These are phyloP conservation scores for Hypoxylon sp. DNA, from an alignment of 2,329 filamentous ascomycete genomes.

Conservation along the genomic window DNA sequence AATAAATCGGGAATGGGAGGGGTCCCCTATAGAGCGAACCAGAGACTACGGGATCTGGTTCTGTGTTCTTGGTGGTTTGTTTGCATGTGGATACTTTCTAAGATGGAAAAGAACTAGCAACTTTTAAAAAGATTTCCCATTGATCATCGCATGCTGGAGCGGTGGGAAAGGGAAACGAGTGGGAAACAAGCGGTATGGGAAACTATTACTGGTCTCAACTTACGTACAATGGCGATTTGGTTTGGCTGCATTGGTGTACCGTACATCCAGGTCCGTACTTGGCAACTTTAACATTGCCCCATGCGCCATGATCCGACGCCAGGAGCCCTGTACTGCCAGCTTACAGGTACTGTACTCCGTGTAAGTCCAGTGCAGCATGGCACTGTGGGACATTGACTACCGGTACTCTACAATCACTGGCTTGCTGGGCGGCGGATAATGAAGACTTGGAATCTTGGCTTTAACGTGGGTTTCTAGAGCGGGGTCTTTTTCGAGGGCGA, in stretches of 20 bases:
- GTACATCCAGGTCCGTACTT: no score
- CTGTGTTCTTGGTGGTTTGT: slow-evolving; percentile 32
- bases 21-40: slow-evolving; percentile 14
- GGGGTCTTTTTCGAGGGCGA: slow-evolving; percentile 27
- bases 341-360: slow-evolving; percentile 15
- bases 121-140: slow-evolving; percentile 22
- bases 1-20: slow-evolving; percentile 3
- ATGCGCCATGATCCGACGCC: slow-evolving; percentile 22
- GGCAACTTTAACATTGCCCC: no score
- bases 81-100: slow-evolving; percentile 36
- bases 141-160: slow-evolving; percentile 27
- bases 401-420: no score
- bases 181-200: slow-evolving; percentile 32
- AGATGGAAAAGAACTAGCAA: slow-evolving; percentile 24
- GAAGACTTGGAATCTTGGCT: slow-evolving; percentile 36
- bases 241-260: no score
- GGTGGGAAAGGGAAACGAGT: slow-evolving; percentile 15
- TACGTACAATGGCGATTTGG: no score
- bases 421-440: slow-evolving; percentile 36
- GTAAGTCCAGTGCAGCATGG: slow-evolving; percentile 5
- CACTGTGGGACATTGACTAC: slow-evolving; percentile 27
- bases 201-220: slow-evolving; percentile 28
- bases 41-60: slow-evolving; percentile 33
- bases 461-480: slow-evolving; percentile 21
- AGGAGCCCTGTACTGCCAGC: no score